Evolutionary conservation across 176 grass and related monocot genomes (phyloP), one percentile per base, ranked within the genome.

Genomic region (Oryza officinalis): DNA sequence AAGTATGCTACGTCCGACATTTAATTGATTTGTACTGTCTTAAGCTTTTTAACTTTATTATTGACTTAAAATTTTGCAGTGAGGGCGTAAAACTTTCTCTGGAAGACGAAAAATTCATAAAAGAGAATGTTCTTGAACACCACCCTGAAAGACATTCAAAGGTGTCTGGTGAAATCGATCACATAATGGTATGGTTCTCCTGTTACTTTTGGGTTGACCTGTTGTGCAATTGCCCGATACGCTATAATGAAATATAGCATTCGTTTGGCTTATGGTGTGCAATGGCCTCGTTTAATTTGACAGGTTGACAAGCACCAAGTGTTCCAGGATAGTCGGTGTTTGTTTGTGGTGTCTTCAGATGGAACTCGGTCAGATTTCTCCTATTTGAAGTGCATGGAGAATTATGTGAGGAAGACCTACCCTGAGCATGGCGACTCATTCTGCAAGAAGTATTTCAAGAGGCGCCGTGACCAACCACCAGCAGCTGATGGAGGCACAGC

Each of bases 131-230:
- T 72, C 92, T 95, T 47, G 85, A 90, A 80, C 88, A 94, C 79
- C 96, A 98, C 72, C 96, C 96, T 46, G 87, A 88, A 66, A 98
- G 93, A 63, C 85, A 91, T 79, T 67, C 77, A 2, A 98, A 98
- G 75, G 81, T 93, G 69, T 78, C 87, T 66, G 76, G 80, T 79
- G 85, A 91, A 76, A 84, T 93, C 13, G 93, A 98, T 45, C 50
- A 98, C 54, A 82, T 98, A 74, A 85, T 88, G 92, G 96, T 98
- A 94, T 54, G 65, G 49, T 76, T 81, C 35, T 35, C 65, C 40
- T 61, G 65, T 33, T 33, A 63, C 15, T 65, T 80, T 46, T 76
- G 45, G 13, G 13, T 66, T 72, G 9, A 33, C 22, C 3, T 63
- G 5, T 31, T 30, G 61, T 57, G 3, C 83, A 38, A 75, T 52